A percentile compares a stretch with the other conserved stretches of the same genome.
Evolutionary conservation across 345 rosid species (phyloP).

Genomic region (Lepidium sativum): DNA sequence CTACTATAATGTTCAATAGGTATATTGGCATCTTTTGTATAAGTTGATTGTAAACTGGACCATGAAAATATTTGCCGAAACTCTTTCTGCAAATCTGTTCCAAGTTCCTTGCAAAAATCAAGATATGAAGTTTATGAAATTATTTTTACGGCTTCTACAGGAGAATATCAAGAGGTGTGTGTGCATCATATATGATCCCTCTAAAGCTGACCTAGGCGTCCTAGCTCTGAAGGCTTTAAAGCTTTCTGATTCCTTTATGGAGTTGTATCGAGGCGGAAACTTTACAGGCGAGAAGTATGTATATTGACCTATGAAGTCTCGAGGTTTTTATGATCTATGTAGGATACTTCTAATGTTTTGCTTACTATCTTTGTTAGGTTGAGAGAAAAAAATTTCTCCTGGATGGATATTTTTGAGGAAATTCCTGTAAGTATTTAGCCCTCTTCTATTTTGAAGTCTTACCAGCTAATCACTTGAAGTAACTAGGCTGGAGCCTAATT

Average conservation of each 20-base stretch:
- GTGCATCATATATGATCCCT: slow-evolving; percentile 96
- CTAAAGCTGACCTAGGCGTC: slow-evolving; percentile 80
- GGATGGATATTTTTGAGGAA: slow-evolving; percentile 99
- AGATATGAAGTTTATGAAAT: not conserved
- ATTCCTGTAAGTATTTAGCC: slow-evolving; percentile 70
- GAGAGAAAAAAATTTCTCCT: slow-evolving; percentile 97
- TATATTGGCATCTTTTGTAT: not conserved
- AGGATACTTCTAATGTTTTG: not conserved
- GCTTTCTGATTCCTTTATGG: slow-evolving; percentile 98
- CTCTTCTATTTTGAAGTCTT: not conserved
- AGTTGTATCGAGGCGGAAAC: slow-evolving; percentile 61
- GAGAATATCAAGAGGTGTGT: slow-evolving; percentile 95
- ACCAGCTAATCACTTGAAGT: not conserved
- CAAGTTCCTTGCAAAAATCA: not conserved
- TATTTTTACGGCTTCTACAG: slow-evolving; percentile 28
- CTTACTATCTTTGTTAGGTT: slow-evolving; percentile 38
- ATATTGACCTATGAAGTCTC: not conserved
- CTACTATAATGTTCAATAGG: not conserved
- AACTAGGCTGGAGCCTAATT: not conserved
- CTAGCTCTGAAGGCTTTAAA: slow-evolving; percentile 95
- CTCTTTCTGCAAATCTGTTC: not conserved
- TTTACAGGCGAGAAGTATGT: slow-evolving; percentile 95
- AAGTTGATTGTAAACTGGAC: not conserved
- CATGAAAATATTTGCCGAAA: not conserved
- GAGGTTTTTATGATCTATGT: not conserved